Evolutionary conservation across 768 basidiomycete genomes (phyloP).

Genomic region (Antrodiella citrinella): DNA sequence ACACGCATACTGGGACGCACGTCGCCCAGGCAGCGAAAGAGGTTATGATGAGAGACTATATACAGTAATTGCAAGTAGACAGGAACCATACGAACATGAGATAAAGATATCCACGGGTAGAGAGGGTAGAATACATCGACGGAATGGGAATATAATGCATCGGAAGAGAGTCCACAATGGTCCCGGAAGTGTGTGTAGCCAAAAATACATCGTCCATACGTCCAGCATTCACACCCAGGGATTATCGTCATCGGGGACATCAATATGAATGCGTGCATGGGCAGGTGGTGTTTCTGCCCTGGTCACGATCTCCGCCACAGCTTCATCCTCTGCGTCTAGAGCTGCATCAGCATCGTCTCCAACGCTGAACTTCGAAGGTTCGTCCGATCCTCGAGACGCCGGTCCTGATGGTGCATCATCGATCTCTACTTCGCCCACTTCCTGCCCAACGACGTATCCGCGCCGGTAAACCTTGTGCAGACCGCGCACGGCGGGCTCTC

Average conservation of each 20-base stretch:
- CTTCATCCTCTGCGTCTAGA: conserved; percentile 23
- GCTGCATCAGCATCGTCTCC: conserved; percentile 32
- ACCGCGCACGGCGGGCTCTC: conserved; percentile 44
- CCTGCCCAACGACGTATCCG: conserved; percentile 33
- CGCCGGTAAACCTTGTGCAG: conserved; percentile 46
- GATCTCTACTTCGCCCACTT: conserved; percentile 35
- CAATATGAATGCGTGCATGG: conserved; percentile 29
- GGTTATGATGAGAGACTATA: not conserved
- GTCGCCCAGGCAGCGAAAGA: too few species aligned
- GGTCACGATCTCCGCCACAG: conserved; percentile 15
- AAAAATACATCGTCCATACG: not conserved
- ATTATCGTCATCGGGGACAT: conserved; percentile 40
- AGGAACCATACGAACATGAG: not conserved
- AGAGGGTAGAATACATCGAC: not conserved
- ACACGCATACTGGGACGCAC: too few species aligned
- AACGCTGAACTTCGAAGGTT: conserved; percentile 25
- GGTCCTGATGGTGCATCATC: conserved; percentile 17
- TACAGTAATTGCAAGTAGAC: not conserved
- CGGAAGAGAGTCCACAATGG: not conserved
- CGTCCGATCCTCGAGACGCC: conserved; percentile 13
- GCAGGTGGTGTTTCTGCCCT: conserved; percentile 36
- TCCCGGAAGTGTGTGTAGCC: not conserved
- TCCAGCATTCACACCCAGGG: conserved; percentile 41
- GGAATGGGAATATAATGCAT: not conserved
- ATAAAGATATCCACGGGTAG: not conserved